Base-by-base conservation (phyloP, 257 asterid genomes). In the Primulina huaijiensis region DNA sequence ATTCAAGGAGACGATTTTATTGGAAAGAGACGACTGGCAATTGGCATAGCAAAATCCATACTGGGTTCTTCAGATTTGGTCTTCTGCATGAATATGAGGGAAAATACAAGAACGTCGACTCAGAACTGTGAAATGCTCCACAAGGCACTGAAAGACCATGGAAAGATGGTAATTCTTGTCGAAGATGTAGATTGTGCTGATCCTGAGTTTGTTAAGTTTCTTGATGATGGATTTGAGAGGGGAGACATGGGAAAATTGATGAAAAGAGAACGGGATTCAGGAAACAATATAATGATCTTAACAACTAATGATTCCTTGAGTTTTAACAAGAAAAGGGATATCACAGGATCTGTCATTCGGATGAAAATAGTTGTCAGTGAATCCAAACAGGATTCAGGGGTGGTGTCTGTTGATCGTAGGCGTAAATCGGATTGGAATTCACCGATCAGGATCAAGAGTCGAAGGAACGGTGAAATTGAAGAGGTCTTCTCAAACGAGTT, bases 171-270 rank as follows among this genome's bases (percentile, higher is more conserved):
- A 0, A 65, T 83, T 66, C 76, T 90, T 43, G 59, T 92, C 12
- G 97, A 92, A 73, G 83, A 85, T 76, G 73, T 80, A 2, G 87
- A 90, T 69, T 80, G 33, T 71, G 87, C 90, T 21, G 86, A 87
- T 69, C 66, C 78, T 5, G 88, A 84, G 71, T 69, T 88, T 19
- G 65, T 72, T 20, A 75, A 79, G 65, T 86, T 74, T 70, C 89
- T 88, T 16, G 79, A 27, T 40, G 71, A 82, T 59, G 76, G 74
- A 11, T 67, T 72, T 33, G 81, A 77, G 73, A 74, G 30, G 29
- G 80, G 77, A 46, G 73, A 61, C 52, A 19, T 75, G 64, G 77
- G 75, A 20, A 30, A 72, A 46, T 29, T 16, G 25, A 62, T 64
- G 10, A 27, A 46, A 50, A 29, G 65, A 14, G 68, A 68, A 21